phyloP scores from a whole-genome alignment of 2,329 filamentous ascomycete species.

The Monosporascus sp. region DNA sequence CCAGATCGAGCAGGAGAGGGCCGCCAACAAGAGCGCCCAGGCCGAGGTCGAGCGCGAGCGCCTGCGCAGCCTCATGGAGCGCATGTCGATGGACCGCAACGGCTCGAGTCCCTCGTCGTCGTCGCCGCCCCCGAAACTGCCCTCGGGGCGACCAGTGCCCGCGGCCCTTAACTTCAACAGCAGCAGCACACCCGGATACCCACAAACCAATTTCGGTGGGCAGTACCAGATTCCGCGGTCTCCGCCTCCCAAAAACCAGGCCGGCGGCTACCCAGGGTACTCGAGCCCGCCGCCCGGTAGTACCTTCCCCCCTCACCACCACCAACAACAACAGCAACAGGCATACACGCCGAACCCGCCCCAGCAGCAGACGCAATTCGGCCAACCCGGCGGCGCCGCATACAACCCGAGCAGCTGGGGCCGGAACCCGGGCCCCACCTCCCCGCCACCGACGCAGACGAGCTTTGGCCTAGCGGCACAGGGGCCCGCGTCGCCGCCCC shows the following conservation, averaged over 20 bases:
- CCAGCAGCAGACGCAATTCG: constrained; percentile 40
- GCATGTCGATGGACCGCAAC: constrained; percentile 75
- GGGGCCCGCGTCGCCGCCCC: constrained; percentile 51
- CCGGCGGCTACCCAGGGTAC: constrained; percentile 37
- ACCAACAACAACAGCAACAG: constrained; percentile 31
- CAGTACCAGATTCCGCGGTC: constrained; percentile 57
- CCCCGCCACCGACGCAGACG: constrained; percentile 35
- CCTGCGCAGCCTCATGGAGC: constrained; percentile 85
- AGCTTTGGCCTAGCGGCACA: constrained; percentile 29
- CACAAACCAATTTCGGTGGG: constrained; percentile 47
- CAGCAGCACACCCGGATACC: constrained; percentile 43
- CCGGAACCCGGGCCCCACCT: constrained; percentile 49
- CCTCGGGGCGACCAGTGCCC: constrained; percentile 35
- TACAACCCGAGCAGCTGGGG: constrained; percentile 58
- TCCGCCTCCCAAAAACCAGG: constrained; percentile 44
- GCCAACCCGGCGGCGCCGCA: constrained; percentile 33
- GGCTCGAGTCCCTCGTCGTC: constrained; percentile 33
- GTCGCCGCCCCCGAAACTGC: constrained; percentile 34
- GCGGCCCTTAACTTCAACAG: constrained; percentile 44
- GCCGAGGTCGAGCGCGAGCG: constrained; percentile 84
- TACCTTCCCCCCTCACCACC: constrained; percentile 23
- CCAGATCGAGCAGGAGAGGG: constrained; percentile 78
- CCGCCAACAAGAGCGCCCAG: constrained; percentile 51
- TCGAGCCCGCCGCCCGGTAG: constrained; percentile 34
- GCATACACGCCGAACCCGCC: constrained; percentile 29